These are phyloP conservation scores for Candida cerambycidarum DNA, from an alignment of 805 yeast species.

Conservation along the genomic window DNA sequence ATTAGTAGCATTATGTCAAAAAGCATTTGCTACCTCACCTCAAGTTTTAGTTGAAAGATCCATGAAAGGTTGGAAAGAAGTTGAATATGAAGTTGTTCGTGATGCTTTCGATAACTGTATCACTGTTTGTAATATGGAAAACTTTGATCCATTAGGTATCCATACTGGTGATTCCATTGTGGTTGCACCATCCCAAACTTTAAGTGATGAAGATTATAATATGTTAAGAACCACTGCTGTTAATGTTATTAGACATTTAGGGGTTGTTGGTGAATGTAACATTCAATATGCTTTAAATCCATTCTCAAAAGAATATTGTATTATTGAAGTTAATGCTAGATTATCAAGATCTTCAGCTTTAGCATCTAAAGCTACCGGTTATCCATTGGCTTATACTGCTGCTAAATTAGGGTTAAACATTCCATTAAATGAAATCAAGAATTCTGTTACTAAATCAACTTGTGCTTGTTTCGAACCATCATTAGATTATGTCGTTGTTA, in stretches of 20 bases:
- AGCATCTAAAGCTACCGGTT: constrained; percentile 98
- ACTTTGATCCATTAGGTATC: constrained; percentile 96
- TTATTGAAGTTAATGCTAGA: constrained; percentile 96
- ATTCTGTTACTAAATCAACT: constrained; percentile 94
- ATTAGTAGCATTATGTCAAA: constrained; percentile 77
- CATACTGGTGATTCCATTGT: constrained; percentile 99
- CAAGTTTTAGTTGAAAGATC: constrained; percentile 97
- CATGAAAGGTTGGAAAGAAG: constrained; percentile 98
- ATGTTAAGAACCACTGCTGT: constrained; percentile 98
- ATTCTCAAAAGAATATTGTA: constrained; percentile 87
- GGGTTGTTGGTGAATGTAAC: constrained; percentile 99
- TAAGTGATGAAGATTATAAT: constrained; percentile 95
- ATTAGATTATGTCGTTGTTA: constrained; percentile 92
- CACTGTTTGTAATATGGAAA: constrained; percentile 99
- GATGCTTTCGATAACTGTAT: constrained; percentile 96
- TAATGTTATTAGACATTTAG: constrained; percentile 94
- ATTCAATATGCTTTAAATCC: constrained; percentile 97
- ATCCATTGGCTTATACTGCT: constrained; percentile 97
- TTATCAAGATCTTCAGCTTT: constrained; percentile 95
- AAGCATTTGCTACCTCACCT: constrained; percentile 93
- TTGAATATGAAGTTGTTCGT: constrained; percentile 97
- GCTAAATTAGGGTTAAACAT: constrained; percentile 94
- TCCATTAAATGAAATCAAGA: constrained; percentile 86
- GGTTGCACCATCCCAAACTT: constrained; percentile 97
- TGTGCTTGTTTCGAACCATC: constrained; percentile 97